Evolutionary conservation across 108 stramenopile species (phyloP), one percentile per base, ranked within the genome.

Genomic region (Skeletonema menzelii): DNA sequence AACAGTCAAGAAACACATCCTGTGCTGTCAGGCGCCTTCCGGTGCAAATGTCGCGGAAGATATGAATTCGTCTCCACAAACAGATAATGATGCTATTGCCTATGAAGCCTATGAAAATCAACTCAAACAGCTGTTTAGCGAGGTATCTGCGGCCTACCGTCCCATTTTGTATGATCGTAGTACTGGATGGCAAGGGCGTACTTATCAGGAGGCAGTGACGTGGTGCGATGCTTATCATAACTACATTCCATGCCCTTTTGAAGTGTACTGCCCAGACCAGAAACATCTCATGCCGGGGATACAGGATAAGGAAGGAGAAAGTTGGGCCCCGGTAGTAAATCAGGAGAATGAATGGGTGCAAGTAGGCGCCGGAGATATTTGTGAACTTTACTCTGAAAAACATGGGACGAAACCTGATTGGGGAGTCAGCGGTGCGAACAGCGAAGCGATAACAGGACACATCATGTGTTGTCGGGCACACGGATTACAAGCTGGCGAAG

Each of bases 321-420:
- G 67, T 11, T 80, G 79, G 79, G 61, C 73, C 4, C 67, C 79
- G 0, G 69, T 80, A 15, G 47, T 73, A 8, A 74, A 80, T 56
- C 60, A 49, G 44, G 30, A 60, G 28, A 73, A 80, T 60, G 79
- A 80, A 49, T 80, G 79, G 79, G 72, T 80, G 14, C 72, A 80
- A 28, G 72, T 80, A 8, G 79, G 79, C 6, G 73, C 28, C 4
- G 72, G 34, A 2, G 59, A 27, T 19, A 49, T 56, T 22, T 80
- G 79, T 27, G 68, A 67, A 13, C 55, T 80, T 63, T 80, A 69
- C 37, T 73, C 79, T 30, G 28, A 59, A 44, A 32, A 7, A 49
- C 65, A 70, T 49, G 63, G 58, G 13, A 46, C 59, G 15, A 31
- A n/a, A 27, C 77, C 77, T 13, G 56, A 58, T 17, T 78, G 77